Evolutionary conservation across 176 grass and related monocot genomes (phyloP).

Genomic region (Eleusine indica): DNA sequence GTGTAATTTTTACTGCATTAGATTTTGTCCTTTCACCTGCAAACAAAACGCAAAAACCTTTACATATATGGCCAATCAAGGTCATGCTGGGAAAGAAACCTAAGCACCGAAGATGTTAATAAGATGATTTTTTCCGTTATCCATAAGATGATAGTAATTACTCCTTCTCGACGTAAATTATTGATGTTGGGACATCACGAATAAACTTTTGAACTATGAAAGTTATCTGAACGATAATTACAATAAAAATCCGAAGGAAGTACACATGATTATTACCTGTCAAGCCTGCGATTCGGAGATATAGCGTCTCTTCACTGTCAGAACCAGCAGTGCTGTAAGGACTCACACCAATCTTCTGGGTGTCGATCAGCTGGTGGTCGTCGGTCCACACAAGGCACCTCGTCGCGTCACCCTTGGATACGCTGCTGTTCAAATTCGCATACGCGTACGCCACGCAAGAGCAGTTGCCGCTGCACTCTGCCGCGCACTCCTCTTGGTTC

Average conservation of each 20-base stretch:
- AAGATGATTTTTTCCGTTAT: too few species aligned
- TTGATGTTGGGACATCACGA: not conserved
- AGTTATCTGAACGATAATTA: too few species aligned
- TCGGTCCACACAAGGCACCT: slow-evolving; percentile 50
- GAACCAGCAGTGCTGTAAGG: too few species aligned
- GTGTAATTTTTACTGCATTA: not conserved
- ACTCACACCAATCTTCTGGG: not conserved
- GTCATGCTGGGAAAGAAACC: too few species aligned
- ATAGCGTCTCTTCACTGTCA: slow-evolving; percentile 34
- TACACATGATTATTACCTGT: too few species aligned
- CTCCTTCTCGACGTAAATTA: too few species aligned
- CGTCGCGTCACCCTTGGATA: not conserved
- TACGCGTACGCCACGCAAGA: slow-evolving; percentile 55
- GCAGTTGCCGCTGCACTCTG: slow-evolving; percentile 45
- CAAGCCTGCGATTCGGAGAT: slow-evolving; percentile 32
- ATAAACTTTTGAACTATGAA: too few species aligned
- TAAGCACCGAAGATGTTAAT: too few species aligned
- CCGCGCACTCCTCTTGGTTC: slow-evolving; percentile 23
- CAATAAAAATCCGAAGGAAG: too few species aligned
- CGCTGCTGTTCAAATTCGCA: slow-evolving; percentile 13
- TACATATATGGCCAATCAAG: not conserved
- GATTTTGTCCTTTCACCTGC: not conserved
- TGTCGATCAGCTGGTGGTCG: slow-evolving; percentile 41
- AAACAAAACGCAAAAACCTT: not conserved
- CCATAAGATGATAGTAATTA: too few species aligned